Percentiles rank a stretch among this genome's conserved stretches.
Conservation (phyloP, 1,139 yeast species). For the Candida pseudocylindracea region DNA sequence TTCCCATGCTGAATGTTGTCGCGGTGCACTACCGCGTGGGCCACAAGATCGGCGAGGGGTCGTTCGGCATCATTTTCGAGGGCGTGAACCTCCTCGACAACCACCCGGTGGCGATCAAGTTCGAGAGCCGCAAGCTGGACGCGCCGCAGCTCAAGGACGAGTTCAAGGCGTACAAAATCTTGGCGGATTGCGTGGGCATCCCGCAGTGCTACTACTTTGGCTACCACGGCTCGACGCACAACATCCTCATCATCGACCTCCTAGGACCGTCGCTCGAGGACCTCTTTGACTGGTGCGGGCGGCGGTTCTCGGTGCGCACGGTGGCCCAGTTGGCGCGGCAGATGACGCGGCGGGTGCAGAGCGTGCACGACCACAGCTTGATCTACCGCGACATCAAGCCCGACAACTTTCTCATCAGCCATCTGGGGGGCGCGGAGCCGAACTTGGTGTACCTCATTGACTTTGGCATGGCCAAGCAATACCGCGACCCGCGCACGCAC, state of each 20-base stretch:
- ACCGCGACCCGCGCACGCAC: slow-evolving; percentile 84
- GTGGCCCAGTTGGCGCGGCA: slow-evolving; percentile 72
- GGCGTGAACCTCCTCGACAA: slow-evolving; percentile 60
- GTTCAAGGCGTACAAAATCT: slow-evolving; percentile 47
- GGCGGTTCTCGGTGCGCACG: slow-evolving; percentile 44
- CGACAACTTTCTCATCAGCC: slow-evolving; percentile 79
- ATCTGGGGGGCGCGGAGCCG: slow-evolving; percentile 38
- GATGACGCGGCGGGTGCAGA: slow-evolving; percentile 73
- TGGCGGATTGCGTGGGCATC: slow-evolving; percentile 37
- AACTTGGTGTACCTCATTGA: slow-evolving; percentile 53
- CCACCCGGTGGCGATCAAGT: slow-evolving; percentile 58
- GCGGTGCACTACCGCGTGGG: slow-evolving; percentile 68
- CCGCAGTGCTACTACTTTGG: slow-evolving; percentile 66
- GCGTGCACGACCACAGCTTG: slow-evolving; percentile 73
- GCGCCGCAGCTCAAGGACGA: slow-evolving; percentile 69
- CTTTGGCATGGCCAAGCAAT: slow-evolving; percentile 97
- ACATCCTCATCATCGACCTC: slow-evolving; percentile 48
- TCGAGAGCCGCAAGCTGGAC: slow-evolving; percentile 60
- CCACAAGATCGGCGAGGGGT: slow-evolving; percentile 70
- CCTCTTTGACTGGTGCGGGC: slow-evolving; percentile 64
- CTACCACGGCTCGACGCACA: slow-evolving; percentile 51
- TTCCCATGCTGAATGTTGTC: slow-evolving; percentile 16
- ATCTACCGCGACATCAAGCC: slow-evolving; percentile 94
- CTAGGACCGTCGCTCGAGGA: slow-evolving; percentile 65
- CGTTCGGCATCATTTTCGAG: slow-evolving; percentile 67